phyloP scores from a whole-genome alignment of 2,329 filamentous ascomycete species.

The Chrysosphaeria jannelii region DNA sequence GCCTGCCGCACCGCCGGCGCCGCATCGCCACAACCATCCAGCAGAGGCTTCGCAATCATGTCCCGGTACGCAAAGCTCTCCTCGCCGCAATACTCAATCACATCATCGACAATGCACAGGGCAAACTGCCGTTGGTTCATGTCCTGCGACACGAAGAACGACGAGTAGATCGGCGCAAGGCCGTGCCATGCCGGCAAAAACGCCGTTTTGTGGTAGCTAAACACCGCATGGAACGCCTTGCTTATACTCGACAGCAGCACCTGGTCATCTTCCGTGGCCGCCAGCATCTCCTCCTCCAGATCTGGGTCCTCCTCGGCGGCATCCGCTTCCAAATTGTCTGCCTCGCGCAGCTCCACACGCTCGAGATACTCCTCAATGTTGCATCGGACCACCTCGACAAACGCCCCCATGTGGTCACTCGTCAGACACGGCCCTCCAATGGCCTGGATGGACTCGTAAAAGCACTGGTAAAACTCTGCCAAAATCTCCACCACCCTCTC shows the following conservation, averaged over 20 bases:
- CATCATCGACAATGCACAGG: slow-evolving; percentile 96
- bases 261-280: slow-evolving; percentile 91
- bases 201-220: slow-evolving; percentile 70
- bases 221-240: slow-evolving; percentile 96
- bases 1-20: slow-evolving; percentile 77
- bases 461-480: slow-evolving; percentile 98
- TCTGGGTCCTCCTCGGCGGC: slow-evolving; percentile 72
- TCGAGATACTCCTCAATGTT: slow-evolving; percentile 81
- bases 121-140: slow-evolving; percentile 92
- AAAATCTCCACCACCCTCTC: slow-evolving; percentile 90
- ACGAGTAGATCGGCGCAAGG: slow-evolving; percentile 58
- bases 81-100: slow-evolving; percentile 81
- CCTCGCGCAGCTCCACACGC: slow-evolving; percentile 53
- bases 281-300: slow-evolving; percentile 51
- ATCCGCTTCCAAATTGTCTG: slow-evolving; percentile 36
- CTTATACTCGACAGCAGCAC: slow-evolving; percentile 96
- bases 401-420: slow-evolving; percentile 49
- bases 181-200: slow-evolving; percentile 78
- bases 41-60: slow-evolving; percentile 62
- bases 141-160: slow-evolving; percentile 54
- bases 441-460: slow-evolving; percentile 93
- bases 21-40: slow-evolving; percentile 59
- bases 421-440: slow-evolving; percentile 62
- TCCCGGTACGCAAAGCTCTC: slow-evolving; percentile 66
- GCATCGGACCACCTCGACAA: slow-evolving; percentile 61